Base-by-base conservation (phyloP, 139 green algal species). In the Desmodesmus armatus region DNA sequence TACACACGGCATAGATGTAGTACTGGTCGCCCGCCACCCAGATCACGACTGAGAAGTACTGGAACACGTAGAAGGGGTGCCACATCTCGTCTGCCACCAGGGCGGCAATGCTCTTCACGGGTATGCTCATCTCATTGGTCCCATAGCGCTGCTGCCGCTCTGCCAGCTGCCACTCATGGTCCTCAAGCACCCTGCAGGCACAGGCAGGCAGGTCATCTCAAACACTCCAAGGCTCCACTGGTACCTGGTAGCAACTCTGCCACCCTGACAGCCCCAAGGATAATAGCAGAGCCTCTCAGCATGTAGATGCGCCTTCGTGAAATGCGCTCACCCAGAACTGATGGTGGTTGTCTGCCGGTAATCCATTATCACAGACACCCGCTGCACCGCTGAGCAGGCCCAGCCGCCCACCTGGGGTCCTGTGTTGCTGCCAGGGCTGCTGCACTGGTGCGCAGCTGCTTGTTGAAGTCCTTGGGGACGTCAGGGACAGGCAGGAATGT, bases 11-110 rank as follows among this genome's bases (percentile, higher is more conserved):
- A 76, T 93, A 93, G 11, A 53, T 86, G 74, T 89, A 92, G 76
- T 92, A 92, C 15, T 58, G n/a, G 70, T 92, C 89, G 3, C 89
- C 89, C 11, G 72, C 82, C 6, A 90, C 74, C 90, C 90, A 93
- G 44, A 93, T 80, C 6, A 91, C 6, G 44, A 93, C 89, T 31
- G 79, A 89, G 27, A 89, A 90, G 86, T 90, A 92, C 86, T 90
- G 88, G 51, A 91, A 91, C 9, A 89, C 85, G 55, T 90, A 90
- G 69, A 90, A 91, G 25, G 88, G 85, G 65, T 90, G 85, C 90
- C 90, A 93, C 90, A 93, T 93, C 76, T 92, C 90, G 11, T 90
- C 76, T 55, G 81, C 89, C 29, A 93, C 53, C 6, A 93, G 76
- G 76, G 44, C 55, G 6, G 78, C 51, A 9, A 92, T 70, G 47